Percentiles rank a stretch among this genome's conserved stretches.
Conservation (phyloP, 1,139 yeast species). For the Yamadazyma dushanensis region DNA sequence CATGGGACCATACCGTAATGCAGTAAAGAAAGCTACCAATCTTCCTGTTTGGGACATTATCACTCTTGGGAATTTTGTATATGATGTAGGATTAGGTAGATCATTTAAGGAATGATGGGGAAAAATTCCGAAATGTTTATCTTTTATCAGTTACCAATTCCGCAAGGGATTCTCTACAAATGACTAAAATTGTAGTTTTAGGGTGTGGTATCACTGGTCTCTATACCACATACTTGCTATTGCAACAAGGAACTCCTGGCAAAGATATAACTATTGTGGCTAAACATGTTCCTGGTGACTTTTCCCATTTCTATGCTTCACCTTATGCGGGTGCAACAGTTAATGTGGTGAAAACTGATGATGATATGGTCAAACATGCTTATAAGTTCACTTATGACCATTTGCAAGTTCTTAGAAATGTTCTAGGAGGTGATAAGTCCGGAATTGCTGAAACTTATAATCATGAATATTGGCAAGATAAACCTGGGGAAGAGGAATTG, state of each 20-base stretch:
- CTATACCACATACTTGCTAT: conserved; percentile 22
- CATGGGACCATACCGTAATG: conserved; percentile 24
- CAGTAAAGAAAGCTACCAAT: conserved; percentile 14
- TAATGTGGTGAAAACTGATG: conserved; percentile 4
- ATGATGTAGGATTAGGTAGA: conserved; percentile 9
- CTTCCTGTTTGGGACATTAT: conserved; percentile 25
- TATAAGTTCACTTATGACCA: conserved; percentile 19
- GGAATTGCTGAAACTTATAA: conserved; percentile 6
- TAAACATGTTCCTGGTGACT: conserved; percentile 24
- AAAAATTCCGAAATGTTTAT: neutral
- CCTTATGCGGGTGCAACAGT: conserved; percentile 26
- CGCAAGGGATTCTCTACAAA: neutral
- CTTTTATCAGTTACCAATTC: neutral
- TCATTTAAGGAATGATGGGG: conserved; percentile 1
- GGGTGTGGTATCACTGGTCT: conserved; percentile 26
- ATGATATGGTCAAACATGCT: conserved; percentile 3
- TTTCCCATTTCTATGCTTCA: conserved; percentile 21
- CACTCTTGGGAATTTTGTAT: conserved; percentile 15
- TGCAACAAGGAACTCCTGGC: conserved; percentile 18
- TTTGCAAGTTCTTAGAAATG: conserved; percentile 12
- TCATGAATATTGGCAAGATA: conserved; percentile 13
- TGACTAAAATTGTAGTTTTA: conserved; percentile 1
- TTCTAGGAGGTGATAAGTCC: conserved; percentile 15
- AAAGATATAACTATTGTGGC: conserved; percentile 19
- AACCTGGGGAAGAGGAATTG: conserved; percentile 7